These are phyloP conservation scores for Penicillium longicatenatum DNA, from an alignment of 495 filamentous ascomycete genomes.

Conservation along the genomic window DNA sequence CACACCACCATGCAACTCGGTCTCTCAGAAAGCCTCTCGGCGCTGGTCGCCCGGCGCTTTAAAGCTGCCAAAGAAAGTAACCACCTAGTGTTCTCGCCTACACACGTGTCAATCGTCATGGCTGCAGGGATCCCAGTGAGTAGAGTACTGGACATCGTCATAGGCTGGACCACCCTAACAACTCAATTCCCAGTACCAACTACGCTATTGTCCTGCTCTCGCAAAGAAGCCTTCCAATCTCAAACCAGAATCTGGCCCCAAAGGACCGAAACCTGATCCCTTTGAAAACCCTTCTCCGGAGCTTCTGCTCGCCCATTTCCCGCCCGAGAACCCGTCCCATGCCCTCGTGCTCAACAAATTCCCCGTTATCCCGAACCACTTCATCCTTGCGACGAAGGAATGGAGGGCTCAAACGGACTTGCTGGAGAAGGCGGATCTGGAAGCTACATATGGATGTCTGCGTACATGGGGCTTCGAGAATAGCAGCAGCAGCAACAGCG, in stretches of 20 bases:
- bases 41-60: constrained; percentile 58
- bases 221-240: constrained; percentile 65
- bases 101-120: constrained; percentile 56
- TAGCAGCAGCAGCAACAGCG: constrained; percentile 9
- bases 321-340: constrained; percentile 55
- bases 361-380: constrained; percentile 76
- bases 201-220: constrained; percentile 77
- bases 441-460: constrained; percentile 64
- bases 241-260: constrained; percentile 36
- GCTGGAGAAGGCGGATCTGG: constrained; percentile 66
- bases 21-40: constrained; percentile 48
- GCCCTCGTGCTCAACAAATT: constrained; percentile 79
- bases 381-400: constrained; percentile 70
- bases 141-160: background rate
- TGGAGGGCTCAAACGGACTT: constrained; percentile 70
- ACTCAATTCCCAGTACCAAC: constrained; percentile 62
- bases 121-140: constrained; percentile 57
- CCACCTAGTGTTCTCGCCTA: constrained; percentile 60
- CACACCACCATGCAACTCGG: constrained; percentile 37
- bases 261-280: constrained; percentile 61
- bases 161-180: background rate
- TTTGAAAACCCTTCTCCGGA: constrained; percentile 67
- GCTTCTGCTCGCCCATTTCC: constrained; percentile 62
- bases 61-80: constrained; percentile 52
- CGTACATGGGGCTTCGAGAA: constrained; percentile 53